Evolutionary conservation across 179 eudicot genomes (phyloP).

Genomic region (Spergularia azorica): DNA sequence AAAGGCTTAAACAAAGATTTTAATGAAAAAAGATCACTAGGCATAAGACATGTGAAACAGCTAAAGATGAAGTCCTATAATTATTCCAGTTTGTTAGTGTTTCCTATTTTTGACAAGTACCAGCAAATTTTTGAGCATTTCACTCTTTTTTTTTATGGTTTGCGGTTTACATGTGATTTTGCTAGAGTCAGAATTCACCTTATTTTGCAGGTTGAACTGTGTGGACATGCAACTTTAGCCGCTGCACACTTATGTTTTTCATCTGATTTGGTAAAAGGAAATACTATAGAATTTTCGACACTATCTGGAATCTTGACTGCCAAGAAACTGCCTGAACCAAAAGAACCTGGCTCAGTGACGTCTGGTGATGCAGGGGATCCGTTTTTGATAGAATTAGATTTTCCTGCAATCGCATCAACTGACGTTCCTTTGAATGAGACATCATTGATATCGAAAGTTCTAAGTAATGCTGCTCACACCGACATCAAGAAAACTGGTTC

Average conservation of each 20-base stretch:
- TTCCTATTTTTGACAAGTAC: too few species aligned
- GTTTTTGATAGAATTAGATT: conserved; percentile 53
- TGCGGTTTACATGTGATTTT: background rate
- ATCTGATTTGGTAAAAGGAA: conserved; percentile 44
- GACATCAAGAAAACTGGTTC: conserved; percentile 51
- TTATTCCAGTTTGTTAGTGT: too few species aligned
- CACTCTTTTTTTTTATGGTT: background rate
- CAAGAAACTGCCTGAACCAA: conserved; percentile 39
- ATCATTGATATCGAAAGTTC: conserved; percentile 35
- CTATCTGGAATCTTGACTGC: conserved; percentile 69
- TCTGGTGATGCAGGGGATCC: conserved; percentile 18
- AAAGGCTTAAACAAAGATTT: too few species aligned
- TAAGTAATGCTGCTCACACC: conserved; percentile 37
- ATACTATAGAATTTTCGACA: conserved; percentile 55
- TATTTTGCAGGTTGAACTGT: conserved; percentile 55
- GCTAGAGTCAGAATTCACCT: background rate
- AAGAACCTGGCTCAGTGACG: conserved; percentile 20
- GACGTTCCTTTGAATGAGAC: conserved; percentile 41
- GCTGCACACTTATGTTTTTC: conserved; percentile 69
- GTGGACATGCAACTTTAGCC: conserved; percentile 89
- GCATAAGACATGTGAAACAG: too few species aligned
- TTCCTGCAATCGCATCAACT: conserved; percentile 45
- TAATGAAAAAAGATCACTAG: too few species aligned
- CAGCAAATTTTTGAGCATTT: too few species aligned
- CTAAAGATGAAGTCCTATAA: too few species aligned